Conservation (phyloP, 495 filamentous ascomycete species). For the Podospora bellae-mahoneyi region DNA sequence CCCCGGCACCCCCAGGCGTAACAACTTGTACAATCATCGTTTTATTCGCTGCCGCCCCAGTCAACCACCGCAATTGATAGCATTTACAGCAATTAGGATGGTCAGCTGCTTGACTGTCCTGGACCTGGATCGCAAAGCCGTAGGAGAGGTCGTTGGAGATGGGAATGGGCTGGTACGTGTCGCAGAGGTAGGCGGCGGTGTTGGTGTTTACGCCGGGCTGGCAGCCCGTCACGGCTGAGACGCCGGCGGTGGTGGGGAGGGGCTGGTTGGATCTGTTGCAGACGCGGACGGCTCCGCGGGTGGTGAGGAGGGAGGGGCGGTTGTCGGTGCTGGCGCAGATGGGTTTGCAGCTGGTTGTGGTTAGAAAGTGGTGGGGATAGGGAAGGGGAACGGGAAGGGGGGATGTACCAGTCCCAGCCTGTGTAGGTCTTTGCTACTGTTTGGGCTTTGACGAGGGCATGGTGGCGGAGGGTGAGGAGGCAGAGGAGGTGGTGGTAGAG, state of each 20-base stretch:
- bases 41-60: constrained; percentile 40
- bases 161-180: constrained; percentile 47
- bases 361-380: background rate
- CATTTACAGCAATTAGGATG: constrained; percentile 48
- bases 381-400: background rate
- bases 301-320: constrained; percentile 8
- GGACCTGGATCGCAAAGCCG: constrained; percentile 48
- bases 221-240: constrained; percentile 23
- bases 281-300: constrained; percentile 35
- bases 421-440: constrained; percentile 23
- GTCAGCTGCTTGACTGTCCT: constrained; percentile 23
- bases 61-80: constrained; percentile 35
- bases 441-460: constrained; percentile 3
- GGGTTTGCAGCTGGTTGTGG: constrained; percentile 19
- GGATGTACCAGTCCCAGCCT: constrained; percentile 25
- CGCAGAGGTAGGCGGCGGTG: constrained; percentile 45
- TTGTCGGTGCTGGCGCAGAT: constrained; percentile 18
- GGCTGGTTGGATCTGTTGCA: constrained; percentile 47
- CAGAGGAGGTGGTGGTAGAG: constrained; percentile 2
- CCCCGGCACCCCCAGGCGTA: constrained; percentile 45
- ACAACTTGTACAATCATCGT: constrained; percentile 54
- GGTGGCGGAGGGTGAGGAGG: constrained; percentile 1
- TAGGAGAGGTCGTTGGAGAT: constrained; percentile 43
- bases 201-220: constrained; percentile 28
- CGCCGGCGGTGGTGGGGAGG: constrained; percentile 8